These are phyloP conservation scores for Fusarium dimerum DNA, from an alignment of 2,329 filamentous ascomycete genomes.

Conservation along the genomic window DNA sequence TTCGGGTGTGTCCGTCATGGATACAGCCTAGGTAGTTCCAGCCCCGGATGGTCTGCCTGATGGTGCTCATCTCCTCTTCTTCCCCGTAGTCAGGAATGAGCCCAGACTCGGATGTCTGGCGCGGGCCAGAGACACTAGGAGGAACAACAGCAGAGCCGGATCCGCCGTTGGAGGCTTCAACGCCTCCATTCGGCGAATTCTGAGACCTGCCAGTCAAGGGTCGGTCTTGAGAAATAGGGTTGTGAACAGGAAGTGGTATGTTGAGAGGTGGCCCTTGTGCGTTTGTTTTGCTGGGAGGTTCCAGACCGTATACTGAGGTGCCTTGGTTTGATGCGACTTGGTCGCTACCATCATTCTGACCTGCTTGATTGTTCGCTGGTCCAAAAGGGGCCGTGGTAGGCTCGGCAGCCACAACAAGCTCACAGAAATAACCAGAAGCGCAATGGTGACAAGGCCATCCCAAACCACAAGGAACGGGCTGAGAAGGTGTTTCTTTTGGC, in stretches of 20 bases:
- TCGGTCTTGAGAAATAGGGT: not conserved
- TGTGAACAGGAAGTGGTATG: not conserved
- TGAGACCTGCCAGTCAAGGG: not conserved
- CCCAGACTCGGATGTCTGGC: not conserved
- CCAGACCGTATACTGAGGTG: not conserved
- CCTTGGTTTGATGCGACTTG: not conserved
- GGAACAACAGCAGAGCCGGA: not conserved
- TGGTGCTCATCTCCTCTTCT: not conserved
- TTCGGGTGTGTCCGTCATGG: conserved; percentile 27
- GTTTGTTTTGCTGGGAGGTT: not conserved
- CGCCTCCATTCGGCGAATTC: no score
- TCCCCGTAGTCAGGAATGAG: not conserved
- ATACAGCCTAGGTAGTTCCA: conserved; percentile 37
- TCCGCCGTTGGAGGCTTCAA: not conserved
- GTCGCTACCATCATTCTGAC: not conserved
- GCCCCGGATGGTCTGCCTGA: not conserved
- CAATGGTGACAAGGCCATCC: conserved; percentile 37
- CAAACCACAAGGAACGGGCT: conserved; percentile 29
- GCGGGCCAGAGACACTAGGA: not conserved
- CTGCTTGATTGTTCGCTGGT: not conserved
- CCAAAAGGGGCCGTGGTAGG: not conserved
- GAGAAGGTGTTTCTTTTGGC: conserved; percentile 33
- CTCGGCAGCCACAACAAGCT: not conserved
- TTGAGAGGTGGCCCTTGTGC: not conserved
- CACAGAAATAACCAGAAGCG: conserved; percentile 32